Evolutionary conservation across 352 stramenopile genomes (phyloP).

Genomic region (Globisporangium alternatum): DNA sequence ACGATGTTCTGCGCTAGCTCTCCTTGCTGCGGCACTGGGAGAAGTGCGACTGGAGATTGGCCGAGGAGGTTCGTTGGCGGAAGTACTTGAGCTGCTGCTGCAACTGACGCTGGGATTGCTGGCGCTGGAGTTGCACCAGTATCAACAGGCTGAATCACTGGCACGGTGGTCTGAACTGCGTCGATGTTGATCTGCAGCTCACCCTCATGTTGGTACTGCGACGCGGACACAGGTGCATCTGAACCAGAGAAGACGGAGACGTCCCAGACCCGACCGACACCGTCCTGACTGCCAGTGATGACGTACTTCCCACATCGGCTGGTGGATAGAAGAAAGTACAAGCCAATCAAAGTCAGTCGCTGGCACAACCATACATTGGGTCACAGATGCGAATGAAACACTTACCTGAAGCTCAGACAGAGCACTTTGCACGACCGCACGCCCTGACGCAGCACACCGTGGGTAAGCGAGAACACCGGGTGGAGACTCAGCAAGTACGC

Average conservation of each 20-base stretch:
- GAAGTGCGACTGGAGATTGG: background rate
- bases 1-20: background rate
- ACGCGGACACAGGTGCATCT: constrained; percentile 43
- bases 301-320: constrained; percentile 88
- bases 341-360: background rate
- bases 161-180: background rate
- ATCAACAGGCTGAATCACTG: background rate
- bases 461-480: constrained; percentile 75
- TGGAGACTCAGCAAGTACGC: constrained; percentile 82
- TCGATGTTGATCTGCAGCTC: constrained; percentile 25
- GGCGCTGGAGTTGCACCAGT: background rate
- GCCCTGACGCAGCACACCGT: constrained; percentile 40
- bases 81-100: background rate
- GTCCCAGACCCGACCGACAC: constrained; percentile 90
- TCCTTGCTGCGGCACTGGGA: background rate
- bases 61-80: background rate
- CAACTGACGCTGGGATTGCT: background rate
- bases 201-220: constrained; percentile 48
- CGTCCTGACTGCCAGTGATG: constrained; percentile 92
- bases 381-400: background rate
- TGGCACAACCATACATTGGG: background rate
- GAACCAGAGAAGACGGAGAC: constrained; percentile 51
- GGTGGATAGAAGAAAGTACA: constrained; percentile 11
- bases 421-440: constrained; percentile 73
- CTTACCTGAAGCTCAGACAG: constrained; percentile 53